Conservation (phyloP, 2,329 filamentous ascomycete genomes). For the Alternaria sp. region DNA sequence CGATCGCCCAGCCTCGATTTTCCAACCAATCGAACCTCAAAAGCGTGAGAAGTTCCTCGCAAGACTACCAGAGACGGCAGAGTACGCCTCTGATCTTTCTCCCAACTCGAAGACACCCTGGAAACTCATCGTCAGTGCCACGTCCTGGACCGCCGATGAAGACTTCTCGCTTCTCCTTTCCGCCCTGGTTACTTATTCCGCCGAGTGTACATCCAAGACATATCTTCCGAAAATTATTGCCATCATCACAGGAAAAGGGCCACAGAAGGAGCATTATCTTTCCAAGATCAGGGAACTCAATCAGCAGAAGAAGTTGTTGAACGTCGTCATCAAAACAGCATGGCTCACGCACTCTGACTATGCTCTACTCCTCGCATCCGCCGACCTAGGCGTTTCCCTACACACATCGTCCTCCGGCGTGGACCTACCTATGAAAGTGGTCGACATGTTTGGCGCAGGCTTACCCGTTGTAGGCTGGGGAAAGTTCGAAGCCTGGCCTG, state of each 20-base stretch:
- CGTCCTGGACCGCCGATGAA: slow-evolving; percentile 96
- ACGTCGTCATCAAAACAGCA: slow-evolving; percentile 77
- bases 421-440: slow-evolving; percentile 98
- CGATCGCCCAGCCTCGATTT: slow-evolving; percentile 84
- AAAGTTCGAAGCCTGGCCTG: slow-evolving; percentile 84
- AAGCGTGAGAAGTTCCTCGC: slow-evolving; percentile 65
- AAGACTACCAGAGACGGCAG: slow-evolving; percentile 69
- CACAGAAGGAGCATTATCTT: slow-evolving; percentile 80
- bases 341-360: slow-evolving; percentile 89
- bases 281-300: slow-evolving; percentile 69
- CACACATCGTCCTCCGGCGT: slow-evolving; percentile 95
- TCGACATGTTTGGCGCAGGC: slow-evolving; percentile 97
- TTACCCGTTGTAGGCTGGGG: slow-evolving; percentile 89
- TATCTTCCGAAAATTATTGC: slow-evolving; percentile 75
- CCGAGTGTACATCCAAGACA: slow-evolving; percentile 55
- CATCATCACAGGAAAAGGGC: slow-evolving; percentile 94
- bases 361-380: slow-evolving; percentile 80
- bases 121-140: slow-evolving; percentile 85
- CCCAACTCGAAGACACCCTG: slow-evolving; percentile 60
- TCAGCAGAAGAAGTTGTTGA: slow-evolving; percentile 68
- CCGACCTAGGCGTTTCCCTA: slow-evolving; percentile 88
- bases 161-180: slow-evolving; percentile 90
- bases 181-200: slow-evolving; percentile 78
- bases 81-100: slow-evolving; percentile 65
- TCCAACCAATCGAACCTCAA: slow-evolving; percentile 70